Base-by-base conservation (phyloP, 23 red algal genomes). In the Pyropia yezoensis region DNA sequence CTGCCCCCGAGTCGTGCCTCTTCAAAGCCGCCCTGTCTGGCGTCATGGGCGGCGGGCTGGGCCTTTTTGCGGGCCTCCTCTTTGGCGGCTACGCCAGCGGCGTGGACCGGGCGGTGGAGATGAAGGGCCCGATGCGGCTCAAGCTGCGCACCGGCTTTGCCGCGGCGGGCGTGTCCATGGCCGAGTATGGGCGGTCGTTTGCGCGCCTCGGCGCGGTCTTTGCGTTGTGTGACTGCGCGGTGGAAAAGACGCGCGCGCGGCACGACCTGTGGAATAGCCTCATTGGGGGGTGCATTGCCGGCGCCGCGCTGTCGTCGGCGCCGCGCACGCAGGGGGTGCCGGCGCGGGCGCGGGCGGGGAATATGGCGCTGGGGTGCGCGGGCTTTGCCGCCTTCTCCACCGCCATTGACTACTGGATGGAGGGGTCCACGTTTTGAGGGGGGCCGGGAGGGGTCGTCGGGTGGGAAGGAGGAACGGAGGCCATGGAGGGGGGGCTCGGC, bases 181-280 rank as follows among this genome's bases (percentile, higher is more conserved):
- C 76, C 50, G 79, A 61, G 20, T 91, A 98, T 62, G 64, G 86
- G 28, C 91, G 83, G 61, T 91, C 65, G 34, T 98, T 98, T 76
- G 86, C 94, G 15, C 19, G 78, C 56, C 91, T 82, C 78, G 94
- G 94, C 66, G 65, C 78, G n/a, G 75, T 83, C 33, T 98, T 87
- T 63, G 76, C 85, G 3, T 70, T 60, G 15, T 52, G 69, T 0
- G 94, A 98, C 60, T 98, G 94, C 57, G 73, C 85, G 1, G 77
- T 98, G 34, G 94, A 98, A 47, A 91, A 87, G 61, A 49, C 76
- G 61, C 72, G 94, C 18, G 94, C 94, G 21, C 74, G 79, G 55
- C 94, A 98, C 69, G 94, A 98, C 61, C 77, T 98, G 27, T 98
- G 80, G 80, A 98, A 98, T 62, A 75, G 76, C 15, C 56, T 90